Percentiles rank a stretch among this genome's conserved stretches.
Conservation (phyloP, 805 yeast genomes). For the Jamesozyma spencerorum region DNA sequence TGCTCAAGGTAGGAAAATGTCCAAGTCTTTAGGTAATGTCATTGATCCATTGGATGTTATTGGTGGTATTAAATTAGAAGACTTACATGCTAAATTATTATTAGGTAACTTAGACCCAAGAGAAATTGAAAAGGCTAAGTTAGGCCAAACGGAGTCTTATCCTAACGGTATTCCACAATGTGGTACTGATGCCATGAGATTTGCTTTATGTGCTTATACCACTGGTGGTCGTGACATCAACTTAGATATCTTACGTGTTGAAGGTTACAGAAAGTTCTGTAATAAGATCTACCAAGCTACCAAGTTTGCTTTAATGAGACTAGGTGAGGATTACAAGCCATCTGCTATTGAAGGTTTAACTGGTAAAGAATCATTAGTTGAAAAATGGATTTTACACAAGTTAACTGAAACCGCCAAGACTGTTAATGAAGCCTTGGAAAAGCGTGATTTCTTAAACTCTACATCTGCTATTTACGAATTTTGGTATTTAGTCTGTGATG, state of each 20-base stretch:
- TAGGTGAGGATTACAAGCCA: slow-evolving; percentile 83
- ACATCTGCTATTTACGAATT: slow-evolving; percentile 83
- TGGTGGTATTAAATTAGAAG: slow-evolving; percentile 71
- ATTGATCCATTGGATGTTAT: slow-evolving; percentile 94
- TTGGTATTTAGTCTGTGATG: slow-evolving; percentile 96
- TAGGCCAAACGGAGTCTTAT: slow-evolving; percentile 81
- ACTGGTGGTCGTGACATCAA: slow-evolving; percentile 99
- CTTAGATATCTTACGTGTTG: slow-evolving; percentile 90
- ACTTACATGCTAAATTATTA: slow-evolving; percentile 65
- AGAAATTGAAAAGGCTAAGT: slow-evolving; percentile 78
- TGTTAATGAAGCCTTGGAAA: slow-evolving; percentile 60
- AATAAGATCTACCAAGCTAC: slow-evolving; percentile 99
- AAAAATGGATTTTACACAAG: slow-evolving; percentile 92
- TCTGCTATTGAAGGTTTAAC: slow-evolving; percentile 53
- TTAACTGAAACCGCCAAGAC: slow-evolving; percentile 59
- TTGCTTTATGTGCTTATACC: slow-evolving; percentile 95
- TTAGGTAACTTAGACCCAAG: slow-evolving; percentile 82
- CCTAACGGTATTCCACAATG: slow-evolving; percentile 98
- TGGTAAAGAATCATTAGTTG: slow-evolving; percentile 84
- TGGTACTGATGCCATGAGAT: slow-evolving; percentile 97
- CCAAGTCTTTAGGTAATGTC: slow-evolving; percentile 94
- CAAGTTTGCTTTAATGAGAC: slow-evolving; percentile 86
- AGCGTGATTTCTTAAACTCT: slow-evolving; percentile 81
- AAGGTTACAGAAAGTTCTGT: slow-evolving; percentile 98
- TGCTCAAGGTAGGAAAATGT: slow-evolving; percentile 98